phyloP scores from a whole-genome alignment of 2,329 filamentous ascomycete species.

The Aspergillus caelatus region DNA sequence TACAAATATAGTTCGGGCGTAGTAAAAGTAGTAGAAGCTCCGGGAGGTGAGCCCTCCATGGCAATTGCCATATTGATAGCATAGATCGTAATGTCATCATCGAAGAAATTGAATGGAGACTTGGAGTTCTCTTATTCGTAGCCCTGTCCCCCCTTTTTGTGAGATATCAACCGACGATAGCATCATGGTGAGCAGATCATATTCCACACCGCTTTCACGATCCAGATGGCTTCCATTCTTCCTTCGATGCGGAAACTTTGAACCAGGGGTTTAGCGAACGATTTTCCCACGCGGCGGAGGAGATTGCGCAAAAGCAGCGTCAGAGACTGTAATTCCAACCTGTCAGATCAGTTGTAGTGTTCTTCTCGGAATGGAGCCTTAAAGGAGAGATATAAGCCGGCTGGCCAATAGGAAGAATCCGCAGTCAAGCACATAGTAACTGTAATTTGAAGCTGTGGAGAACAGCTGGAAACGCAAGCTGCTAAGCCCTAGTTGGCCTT shows the following conservation, averaged over 20 bases:
- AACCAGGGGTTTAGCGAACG: background rate
- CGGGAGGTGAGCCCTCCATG: background rate
- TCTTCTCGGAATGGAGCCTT: background rate
- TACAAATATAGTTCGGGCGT: background rate
- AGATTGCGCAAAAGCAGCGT: background rate
- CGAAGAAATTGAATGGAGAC: background rate
- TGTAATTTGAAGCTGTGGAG: background rate
- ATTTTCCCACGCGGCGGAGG: background rate
- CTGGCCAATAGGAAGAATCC: background rate
- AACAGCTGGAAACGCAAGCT: background rate
- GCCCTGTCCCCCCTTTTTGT: background rate
- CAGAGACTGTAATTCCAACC: background rate
- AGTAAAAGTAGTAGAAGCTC: background rate
- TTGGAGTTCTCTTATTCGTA: background rate
- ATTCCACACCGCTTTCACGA: background rate
- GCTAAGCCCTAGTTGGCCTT: background rate
- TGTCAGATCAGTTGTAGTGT: background rate
- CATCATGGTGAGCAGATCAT: background rate
- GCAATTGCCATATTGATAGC: background rate
- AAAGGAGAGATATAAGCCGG: background rate
- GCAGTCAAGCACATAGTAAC: background rate
- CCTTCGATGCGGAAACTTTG: background rate
- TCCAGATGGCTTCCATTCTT: conserved; percentile 1
- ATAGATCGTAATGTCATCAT: background rate
- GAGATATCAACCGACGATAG: background rate